Base-by-base conservation (phyloP, 148 eudicot species). In the Nepenthes mirabilis region DNA sequence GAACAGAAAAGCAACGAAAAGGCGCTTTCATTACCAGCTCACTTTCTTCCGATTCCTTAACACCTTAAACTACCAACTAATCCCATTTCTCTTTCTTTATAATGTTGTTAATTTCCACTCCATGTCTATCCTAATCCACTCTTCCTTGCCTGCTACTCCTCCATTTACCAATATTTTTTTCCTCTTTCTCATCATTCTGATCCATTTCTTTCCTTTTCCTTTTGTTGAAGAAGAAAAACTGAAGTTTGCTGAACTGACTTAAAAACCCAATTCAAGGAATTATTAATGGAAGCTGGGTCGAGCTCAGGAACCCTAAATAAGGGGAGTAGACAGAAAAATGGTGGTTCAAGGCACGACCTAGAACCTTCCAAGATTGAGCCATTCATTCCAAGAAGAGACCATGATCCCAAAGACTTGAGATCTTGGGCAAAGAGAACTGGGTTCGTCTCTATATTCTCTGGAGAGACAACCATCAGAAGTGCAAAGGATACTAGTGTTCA, bases 341-440 rank as follows among this genome's bases (percentile, higher is more conserved):
- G 68, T 11, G 47, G 23, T 12, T 43, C 61, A 58, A 58, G 77
- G 65, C 56, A 33, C 33, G 73, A 73, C 57, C 61, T 62, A n/a
- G 80, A 80, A 32, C 72, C 85, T n/a, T 72, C 81, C 12, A 76
- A 65, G 32, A 63, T 88, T 36, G 90, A 88, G 43, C 86, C 90
- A 36, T 91, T 88, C 78, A 73, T 77, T 61, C 81, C 94, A 34
- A 70, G 67, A 58, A 78, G 66, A 67, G 83, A 85, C 49, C 83
- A 88, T 72, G 84, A 84, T 65, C 96, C 97, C 11, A 85, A 62
- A 67, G 94, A 88, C 72, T 79, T 91, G 73, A 80, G 69, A 76
- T 83, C 96, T 80, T 88, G 97, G 97, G 97, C 97, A 34, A 91
- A 91, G 70, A 82, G 81, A 65, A 91, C 97, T 59, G 97, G 97